phyloP scores from a whole-genome alignment of 2,329 filamentous ascomycete species.

The Setomelanomma holmii region DNA sequence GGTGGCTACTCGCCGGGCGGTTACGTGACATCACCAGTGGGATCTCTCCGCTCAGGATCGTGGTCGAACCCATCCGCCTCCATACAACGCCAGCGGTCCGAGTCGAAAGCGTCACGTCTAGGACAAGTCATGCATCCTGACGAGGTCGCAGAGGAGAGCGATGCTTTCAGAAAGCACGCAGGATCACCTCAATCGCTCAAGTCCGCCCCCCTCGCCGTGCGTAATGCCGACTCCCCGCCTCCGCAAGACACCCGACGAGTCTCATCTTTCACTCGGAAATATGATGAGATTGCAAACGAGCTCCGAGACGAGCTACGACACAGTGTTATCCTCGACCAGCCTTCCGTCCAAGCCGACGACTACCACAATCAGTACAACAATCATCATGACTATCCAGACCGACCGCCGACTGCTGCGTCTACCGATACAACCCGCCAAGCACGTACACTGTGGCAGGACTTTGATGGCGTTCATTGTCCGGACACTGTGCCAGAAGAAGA shows the following conservation, averaged over 20 bases:
- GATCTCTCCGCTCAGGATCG: conserved; percentile 63
- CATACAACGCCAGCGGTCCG: conserved; percentile 47
- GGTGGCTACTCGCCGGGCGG: conserved; percentile 74
- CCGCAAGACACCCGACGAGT: conserved; percentile 35
- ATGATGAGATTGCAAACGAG: conserved; percentile 46
- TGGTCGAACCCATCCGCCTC: conserved; percentile 46
- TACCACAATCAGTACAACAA: conserved; percentile 14
- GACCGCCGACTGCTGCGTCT: conserved; percentile 62
- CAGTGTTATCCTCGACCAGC: conserved; percentile 19
- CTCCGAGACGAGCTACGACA: conserved; percentile 41
- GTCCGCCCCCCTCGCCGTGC: conserved; percentile 12
- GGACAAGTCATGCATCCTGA: conserved; percentile 51
- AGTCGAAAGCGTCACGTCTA: conserved; percentile 50
- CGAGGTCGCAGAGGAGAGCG: conserved; percentile 28
- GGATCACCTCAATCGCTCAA: conserved; percentile 22
- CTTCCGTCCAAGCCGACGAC: conserved; percentile 9
- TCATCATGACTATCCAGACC: conserved; percentile 46
- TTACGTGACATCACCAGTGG: conserved; percentile 71
- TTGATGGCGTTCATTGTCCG: conserved; percentile 79
- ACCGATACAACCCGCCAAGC: conserved; percentile 70
- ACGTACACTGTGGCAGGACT: conserved; percentile 75
- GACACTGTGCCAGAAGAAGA: conserved; percentile 51
- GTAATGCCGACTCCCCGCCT: conserved; percentile 23
- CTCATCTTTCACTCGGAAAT: conserved; percentile 47
- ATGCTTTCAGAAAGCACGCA: conserved; percentile 13